These are phyloP conservation scores for Aspergillus aculeatinus DNA, from an alignment of 2,329 filamentous ascomycete genomes.

Conservation along the genomic window DNA sequence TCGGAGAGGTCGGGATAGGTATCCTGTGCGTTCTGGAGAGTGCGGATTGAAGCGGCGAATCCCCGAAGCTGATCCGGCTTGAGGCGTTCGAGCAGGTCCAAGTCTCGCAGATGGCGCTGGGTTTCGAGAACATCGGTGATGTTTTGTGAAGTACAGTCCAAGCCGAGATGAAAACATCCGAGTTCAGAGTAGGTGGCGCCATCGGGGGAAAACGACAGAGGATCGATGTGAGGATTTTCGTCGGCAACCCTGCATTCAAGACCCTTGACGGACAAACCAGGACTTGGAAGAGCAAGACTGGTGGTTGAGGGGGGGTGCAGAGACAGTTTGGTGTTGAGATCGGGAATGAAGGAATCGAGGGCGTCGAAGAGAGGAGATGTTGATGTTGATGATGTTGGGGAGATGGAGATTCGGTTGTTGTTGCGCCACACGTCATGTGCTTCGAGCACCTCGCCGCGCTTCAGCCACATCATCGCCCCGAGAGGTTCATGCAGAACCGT, in stretches of 20 bases:
- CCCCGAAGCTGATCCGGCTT: slow-evolving; percentile 18
- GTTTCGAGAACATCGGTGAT: slow-evolving; percentile 23
- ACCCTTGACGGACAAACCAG: slow-evolving; percentile 15
- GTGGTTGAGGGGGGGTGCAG: slow-evolving; percentile 1
- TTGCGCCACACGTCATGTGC: slow-evolving; percentile 35
- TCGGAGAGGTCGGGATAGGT: not conserved
- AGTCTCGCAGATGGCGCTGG: slow-evolving; percentile 25
- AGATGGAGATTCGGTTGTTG: slow-evolving; percentile 16
- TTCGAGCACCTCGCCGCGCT: slow-evolving; percentile 34
- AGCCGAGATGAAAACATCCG: slow-evolving; percentile 31
- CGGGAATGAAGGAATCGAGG: slow-evolving; percentile 9
- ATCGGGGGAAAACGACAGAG: slow-evolving; percentile 21
- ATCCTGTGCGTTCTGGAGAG: slow-evolving; percentile 9
- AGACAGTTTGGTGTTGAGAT: slow-evolving; percentile 7
- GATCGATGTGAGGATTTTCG: slow-evolving; percentile 19
- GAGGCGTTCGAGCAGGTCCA: slow-evolving; percentile 22
- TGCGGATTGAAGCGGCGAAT: slow-evolving; percentile 20
- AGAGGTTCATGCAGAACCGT: slow-evolving; percentile 29
- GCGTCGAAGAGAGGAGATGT: not conserved
- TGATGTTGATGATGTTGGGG: too few relatives aligned
- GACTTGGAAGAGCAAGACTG: slow-evolving; percentile 2
- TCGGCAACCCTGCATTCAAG: slow-evolving; percentile 14
- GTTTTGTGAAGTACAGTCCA: slow-evolving; percentile 22
- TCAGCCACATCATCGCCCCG: slow-evolving; percentile 42
- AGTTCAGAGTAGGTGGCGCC: slow-evolving; percentile 24